Evolutionary conservation across 768 basidiomycete species (phyloP), one percentile per base, ranked within the genome.

Genomic region (Tulasnella sp.): DNA sequence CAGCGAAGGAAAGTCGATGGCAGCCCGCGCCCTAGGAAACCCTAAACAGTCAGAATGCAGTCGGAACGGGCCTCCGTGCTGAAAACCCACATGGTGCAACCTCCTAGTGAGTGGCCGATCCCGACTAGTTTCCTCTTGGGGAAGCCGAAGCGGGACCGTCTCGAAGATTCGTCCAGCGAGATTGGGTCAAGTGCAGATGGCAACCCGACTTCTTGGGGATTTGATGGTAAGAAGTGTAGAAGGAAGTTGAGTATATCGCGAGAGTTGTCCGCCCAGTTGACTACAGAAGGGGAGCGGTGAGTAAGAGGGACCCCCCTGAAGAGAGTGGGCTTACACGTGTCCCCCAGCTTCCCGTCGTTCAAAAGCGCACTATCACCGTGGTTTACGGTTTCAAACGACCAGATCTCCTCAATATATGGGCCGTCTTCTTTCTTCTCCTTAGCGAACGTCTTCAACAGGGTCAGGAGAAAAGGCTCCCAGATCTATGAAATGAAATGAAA

Each of bases 91-190:
- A 90, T 88, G 2, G 91, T 90, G 83, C 91, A 92, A 1, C 93
- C 96, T 27, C 96, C 94, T 76, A 94, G 91, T 0, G 95, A 96
- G 83, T 98, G 96, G 0, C 95, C 96, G 4, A 95, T 86, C 6
- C 87, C 90, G 31, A 95, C 86, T 2, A 96, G 82, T n/a, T 85
- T 89, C 44, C 92, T 88, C 6, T 85, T 81, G 2, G 71, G 80
- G 82, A 91, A 90, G 0, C 93, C 93, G 27, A 84, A 81, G 1
- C 80, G 80, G 48, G 84, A 83, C 52, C 93, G 89, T 24, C 82
- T 77, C 1, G 85, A 83, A 0, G 89, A 85, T 78, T 90, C 87
- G 9, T 84, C 81, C 0, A 83, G 77, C 0, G 90, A 79, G 4
- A 94, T 80, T n/a, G 88, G 89, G 4, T 86, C 82, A 16, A 94